Conservation (phyloP, 306 rosid species). For the Gillenia trifoliata region DNA sequence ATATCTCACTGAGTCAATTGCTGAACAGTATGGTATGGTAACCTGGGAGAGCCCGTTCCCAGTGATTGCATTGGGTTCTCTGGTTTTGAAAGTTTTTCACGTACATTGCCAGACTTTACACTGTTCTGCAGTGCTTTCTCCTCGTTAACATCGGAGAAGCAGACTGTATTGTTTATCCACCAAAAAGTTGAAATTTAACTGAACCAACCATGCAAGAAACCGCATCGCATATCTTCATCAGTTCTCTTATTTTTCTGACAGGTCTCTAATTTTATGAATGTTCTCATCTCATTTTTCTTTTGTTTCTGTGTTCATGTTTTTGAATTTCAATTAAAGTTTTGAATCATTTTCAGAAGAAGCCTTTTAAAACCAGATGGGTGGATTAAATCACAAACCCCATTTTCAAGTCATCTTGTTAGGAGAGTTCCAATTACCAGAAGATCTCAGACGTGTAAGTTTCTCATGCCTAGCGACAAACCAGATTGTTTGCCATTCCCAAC, state of each 20-base stretch:
- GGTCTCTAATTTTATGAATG: constrained; percentile 9
- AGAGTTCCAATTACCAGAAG: constrained; percentile 27
- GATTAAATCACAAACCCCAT: constrained; percentile 29
- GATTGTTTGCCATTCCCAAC: constrained; percentile 47
- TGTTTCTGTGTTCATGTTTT: background rate
- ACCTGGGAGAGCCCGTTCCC: background rate
- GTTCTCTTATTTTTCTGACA: constrained; percentile 24
- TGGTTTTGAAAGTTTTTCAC: background rate
- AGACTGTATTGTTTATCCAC: background rate
- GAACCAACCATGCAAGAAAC: constrained; percentile 35
- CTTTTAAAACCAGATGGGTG: constrained; percentile 21
- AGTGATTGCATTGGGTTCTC: background rate
- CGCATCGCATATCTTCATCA: constrained; percentile 30
- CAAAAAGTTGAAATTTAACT: background rate
- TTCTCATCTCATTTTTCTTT: background rate
- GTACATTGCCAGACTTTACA: background rate
- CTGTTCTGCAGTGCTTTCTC: background rate
- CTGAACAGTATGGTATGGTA: background rate
- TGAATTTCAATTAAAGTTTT: constrained; percentile 8
- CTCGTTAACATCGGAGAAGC: constrained; percentile 1
- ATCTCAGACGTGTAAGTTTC: constrained; percentile 23
- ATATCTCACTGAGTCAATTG: background rate
- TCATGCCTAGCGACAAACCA: constrained; percentile 19
- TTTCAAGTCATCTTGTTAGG: constrained; percentile 25
- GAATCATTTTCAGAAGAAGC: constrained; percentile 41